Evolutionary conservation across 1,284 basidiomycete genomes (phyloP).

Genomic region (Leucoagaricus sp.): DNA sequence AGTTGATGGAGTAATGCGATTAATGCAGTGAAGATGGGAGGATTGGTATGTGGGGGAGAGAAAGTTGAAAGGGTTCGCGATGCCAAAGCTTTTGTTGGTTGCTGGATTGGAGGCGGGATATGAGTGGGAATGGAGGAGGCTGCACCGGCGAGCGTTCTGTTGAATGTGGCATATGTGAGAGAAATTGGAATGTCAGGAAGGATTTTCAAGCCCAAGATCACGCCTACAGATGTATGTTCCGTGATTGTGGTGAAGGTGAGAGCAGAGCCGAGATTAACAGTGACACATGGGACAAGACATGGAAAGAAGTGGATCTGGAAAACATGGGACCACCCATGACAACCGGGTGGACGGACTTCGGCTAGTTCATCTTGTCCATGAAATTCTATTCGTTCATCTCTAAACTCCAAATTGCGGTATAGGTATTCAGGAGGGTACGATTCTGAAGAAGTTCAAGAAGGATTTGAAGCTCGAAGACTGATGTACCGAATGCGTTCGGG

Average conservation of each 20-base stretch:
- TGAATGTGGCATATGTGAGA: constrained; percentile 79
- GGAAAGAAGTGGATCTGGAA: constrained; percentile 59
- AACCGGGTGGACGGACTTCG: constrained; percentile 75
- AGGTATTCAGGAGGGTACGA: too few relatives aligned
- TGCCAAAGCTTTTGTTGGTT: constrained; percentile 83
- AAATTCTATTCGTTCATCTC: constrained; percentile 78
- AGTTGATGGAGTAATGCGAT: too few relatives aligned
- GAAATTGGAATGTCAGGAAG: constrained; percentile 70
- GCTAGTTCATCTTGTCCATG: constrained; percentile 72
- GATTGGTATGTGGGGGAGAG: constrained; percentile 85
- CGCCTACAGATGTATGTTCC: constrained; percentile 50
- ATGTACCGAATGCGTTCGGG: too few relatives aligned
- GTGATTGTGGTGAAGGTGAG: constrained; percentile 21
- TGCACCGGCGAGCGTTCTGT: constrained; percentile 54
- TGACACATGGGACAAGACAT: constrained; percentile 12
- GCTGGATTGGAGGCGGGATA: constrained; percentile 75
- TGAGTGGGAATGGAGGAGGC: constrained; percentile 52
- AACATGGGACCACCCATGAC: constrained; percentile 73
- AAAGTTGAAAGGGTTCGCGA: constrained; percentile 93
- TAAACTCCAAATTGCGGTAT: too few relatives aligned
- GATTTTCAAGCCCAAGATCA: constrained; percentile 54
- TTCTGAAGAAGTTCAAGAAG: too few relatives aligned
- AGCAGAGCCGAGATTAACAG: constrained; percentile 27
- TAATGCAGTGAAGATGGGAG: constrained; percentile 75
- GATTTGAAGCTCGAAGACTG: too few relatives aligned